phyloP scores from a whole-genome alignment of 257 asterid genomes.

The Cinchona pubescens region DNA sequence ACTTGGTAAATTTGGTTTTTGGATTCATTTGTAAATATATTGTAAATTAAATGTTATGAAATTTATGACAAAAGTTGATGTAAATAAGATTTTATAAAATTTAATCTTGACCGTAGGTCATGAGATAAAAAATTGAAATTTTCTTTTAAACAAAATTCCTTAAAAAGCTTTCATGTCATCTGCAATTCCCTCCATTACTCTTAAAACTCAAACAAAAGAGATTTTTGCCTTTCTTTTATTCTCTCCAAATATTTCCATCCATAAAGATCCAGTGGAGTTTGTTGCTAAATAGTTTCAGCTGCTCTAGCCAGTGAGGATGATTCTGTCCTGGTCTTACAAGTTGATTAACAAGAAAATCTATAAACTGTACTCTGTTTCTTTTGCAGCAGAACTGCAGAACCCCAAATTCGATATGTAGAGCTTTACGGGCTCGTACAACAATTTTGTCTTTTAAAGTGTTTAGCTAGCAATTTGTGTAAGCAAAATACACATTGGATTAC shows the following conservation, averaged over 20 bases:
- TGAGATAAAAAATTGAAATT: no score
- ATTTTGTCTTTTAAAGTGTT: slow-evolving; percentile 14
- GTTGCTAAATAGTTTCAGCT: not conserved
- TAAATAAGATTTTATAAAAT: no score
- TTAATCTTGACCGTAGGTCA: no score
- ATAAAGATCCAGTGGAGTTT: not conserved
- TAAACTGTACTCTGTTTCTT: not conserved
- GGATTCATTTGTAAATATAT: no score
- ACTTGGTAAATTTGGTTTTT: no score
- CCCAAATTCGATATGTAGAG: not conserved
- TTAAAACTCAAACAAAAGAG: not conserved
- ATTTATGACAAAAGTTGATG: no score
- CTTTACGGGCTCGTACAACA: not conserved
- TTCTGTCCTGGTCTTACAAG: not conserved
- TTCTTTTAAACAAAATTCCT: no score
- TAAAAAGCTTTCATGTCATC: not conserved
- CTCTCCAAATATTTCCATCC: not conserved
- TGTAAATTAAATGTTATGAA: no score
- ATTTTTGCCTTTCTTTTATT: not conserved
- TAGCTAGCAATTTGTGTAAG: no score
- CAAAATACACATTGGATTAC: not conserved
- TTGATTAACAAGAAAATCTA: not conserved
- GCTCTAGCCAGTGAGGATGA: not conserved
- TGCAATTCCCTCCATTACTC: not conserved
- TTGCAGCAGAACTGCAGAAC: not conserved